A percentile compares a stretch with the other conserved stretches of the same genome.
Evolutionary conservation across 305 asterid species (phyloP).

Genomic region (Plantago coronopus): DNA sequence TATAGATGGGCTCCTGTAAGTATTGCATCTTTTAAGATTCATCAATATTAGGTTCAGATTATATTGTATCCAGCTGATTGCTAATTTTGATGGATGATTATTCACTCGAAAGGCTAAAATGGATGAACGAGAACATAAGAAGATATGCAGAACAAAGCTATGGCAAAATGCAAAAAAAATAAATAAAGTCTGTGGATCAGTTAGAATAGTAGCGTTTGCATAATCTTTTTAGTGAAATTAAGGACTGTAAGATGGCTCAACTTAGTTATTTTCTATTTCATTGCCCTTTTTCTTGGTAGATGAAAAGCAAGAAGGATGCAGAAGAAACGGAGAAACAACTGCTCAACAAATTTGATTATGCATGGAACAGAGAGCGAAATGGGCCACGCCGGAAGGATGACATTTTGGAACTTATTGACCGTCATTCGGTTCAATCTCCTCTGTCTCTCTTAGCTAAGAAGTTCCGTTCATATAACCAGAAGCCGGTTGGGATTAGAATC

Average conservation of each 20-base stretch:
- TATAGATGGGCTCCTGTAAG: constrained; percentile 96
- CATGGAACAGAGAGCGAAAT: constrained; percentile 86
- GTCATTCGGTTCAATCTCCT: constrained; percentile 34
- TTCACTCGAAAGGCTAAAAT: neutral
- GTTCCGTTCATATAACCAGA: constrained; percentile 38
- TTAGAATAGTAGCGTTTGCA: no score
- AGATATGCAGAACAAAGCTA: no score
- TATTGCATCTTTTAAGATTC: constrained; percentile 3
- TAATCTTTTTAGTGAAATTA: no score
- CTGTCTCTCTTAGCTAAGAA: constrained; percentile 42
- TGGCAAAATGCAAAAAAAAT: no score
- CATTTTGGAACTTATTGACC: constrained; percentile 41
- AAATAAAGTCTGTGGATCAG: no score
- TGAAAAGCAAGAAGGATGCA: constrained; percentile 63
- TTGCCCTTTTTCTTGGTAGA: constrained; percentile 35
- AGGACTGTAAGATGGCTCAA: no score
- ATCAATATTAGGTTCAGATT: neutral
- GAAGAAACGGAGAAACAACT: constrained; percentile 70
- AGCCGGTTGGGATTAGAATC: constrained; percentile 60
- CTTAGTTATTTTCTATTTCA: constrained; percentile 8
- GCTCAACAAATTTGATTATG: constrained; percentile 75
- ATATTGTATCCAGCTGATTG: neutral
- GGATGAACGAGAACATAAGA: neutral
- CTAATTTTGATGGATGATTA: neutral
- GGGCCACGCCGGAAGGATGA: constrained; percentile 69